A percentile compares a stretch with the other conserved stretches of the same genome.
Conservation (phyloP, 2,329 filamentous ascomycete genomes). For the Neocucurbitaria cava region DNA sequence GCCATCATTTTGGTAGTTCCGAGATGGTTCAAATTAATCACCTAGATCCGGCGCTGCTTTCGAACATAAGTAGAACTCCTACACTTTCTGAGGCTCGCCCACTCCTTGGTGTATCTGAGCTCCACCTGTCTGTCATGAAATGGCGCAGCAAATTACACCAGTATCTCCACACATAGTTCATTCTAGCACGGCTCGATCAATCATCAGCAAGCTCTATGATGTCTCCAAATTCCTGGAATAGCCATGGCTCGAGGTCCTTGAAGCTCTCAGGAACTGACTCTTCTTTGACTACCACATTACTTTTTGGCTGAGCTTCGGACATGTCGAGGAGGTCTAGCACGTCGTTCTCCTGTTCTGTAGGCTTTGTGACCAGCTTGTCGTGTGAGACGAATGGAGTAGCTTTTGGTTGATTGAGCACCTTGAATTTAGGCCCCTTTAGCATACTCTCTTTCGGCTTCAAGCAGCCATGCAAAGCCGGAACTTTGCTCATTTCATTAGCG, state of each 20-base stretch:
- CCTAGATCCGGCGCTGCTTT: too few species aligned
- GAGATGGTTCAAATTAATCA: too few species aligned
- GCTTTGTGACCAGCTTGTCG: neutral
- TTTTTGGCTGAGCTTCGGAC: neutral
- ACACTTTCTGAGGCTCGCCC: too few species aligned
- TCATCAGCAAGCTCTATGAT: conserved; percentile 47
- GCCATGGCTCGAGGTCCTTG: conserved; percentile 48
- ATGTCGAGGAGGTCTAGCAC: neutral
- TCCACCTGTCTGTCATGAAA: too few species aligned
- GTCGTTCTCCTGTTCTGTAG: neutral
- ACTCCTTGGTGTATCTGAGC: too few species aligned
- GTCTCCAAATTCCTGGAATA: conserved; percentile 49
- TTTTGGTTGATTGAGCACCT: neutral
- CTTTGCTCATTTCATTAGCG: neutral
- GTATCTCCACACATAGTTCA: too few species aligned
- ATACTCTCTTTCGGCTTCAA: neutral
- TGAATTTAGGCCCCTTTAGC: neutral
- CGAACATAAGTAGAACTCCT: too few species aligned
- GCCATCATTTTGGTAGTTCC: too few species aligned
- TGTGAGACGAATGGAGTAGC: neutral
- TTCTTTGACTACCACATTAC: neutral
- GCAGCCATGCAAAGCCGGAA: neutral
- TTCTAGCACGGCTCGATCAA: conserved; percentile 1
- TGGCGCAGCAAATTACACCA: too few species aligned
- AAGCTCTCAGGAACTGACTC: conserved; percentile 28